Evolutionary conservation across 441 rosid species (phyloP).

Genomic region (Corymbia citriodora): DNA sequence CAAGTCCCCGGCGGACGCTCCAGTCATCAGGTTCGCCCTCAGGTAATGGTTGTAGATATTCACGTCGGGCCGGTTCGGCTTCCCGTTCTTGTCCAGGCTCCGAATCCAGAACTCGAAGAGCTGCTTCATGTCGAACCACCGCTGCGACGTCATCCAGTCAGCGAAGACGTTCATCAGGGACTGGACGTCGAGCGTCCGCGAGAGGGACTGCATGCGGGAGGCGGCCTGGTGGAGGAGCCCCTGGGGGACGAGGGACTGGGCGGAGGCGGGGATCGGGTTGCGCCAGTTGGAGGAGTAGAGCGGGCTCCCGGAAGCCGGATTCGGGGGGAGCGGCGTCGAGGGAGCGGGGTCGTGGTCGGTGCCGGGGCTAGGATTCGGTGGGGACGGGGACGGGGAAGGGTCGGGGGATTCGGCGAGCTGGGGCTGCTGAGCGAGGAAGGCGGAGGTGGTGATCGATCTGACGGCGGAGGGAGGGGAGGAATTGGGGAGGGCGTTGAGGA

Average conservation of each 20-base stretch:
- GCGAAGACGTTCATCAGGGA: conserved; percentile 58
- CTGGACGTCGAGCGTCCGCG: conserved; percentile 37
- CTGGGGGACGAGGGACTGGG: conserved; percentile 38
- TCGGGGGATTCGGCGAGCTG: conserved; percentile 46
- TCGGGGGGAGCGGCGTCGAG: conserved; percentile 69
- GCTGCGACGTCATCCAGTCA: conserved; percentile 67
- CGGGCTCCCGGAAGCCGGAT: conserved; percentile 84
- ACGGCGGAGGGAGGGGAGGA: background rate
- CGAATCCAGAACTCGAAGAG: conserved; percentile 76
- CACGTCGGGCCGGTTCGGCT: conserved; percentile 78
- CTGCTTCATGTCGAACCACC: conserved; percentile 75
- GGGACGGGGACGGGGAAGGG: background rate
- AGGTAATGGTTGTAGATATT: conserved; percentile 70
- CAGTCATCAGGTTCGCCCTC: conserved; percentile 73
- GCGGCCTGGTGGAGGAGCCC: conserved; percentile 29
- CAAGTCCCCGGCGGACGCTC: conserved; percentile 20
- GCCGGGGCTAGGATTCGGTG: background rate
- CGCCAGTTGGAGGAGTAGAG: conserved; percentile 83
- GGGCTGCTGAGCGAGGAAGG: conserved; percentile 62
- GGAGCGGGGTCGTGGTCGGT: background rate
- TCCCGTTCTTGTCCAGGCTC: conserved; percentile 67
- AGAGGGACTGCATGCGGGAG: conserved; percentile 33
- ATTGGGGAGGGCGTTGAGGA: conserved; percentile 26
- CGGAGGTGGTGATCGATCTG: conserved; percentile 51
- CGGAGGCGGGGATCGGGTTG: conserved; percentile 35